phyloP scores from a whole-genome alignment of 1,139 yeast species.

The Debaryomycetaceae sp. region DNA sequence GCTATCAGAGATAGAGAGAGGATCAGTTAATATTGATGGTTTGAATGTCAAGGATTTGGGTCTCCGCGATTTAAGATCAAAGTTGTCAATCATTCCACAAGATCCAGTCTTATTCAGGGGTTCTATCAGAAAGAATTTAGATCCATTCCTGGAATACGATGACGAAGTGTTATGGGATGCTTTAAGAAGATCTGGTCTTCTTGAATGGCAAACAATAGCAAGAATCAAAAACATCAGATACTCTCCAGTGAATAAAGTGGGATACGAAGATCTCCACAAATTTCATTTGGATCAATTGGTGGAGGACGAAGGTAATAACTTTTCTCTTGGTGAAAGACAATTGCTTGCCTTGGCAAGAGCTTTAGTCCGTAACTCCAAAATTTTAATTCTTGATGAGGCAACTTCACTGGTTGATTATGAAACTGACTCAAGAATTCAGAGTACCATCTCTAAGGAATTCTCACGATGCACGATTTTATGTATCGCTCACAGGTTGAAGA shows the following conservation, averaged over 20 bases:
- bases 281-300: constrained; percentile 51
- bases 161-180: constrained; percentile 46
- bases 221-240: constrained; percentile 15
- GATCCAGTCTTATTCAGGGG: constrained; percentile 45
- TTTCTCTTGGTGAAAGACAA: constrained; percentile 55
- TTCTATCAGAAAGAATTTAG: constrained; percentile 37
- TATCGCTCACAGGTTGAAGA: constrained; percentile 54
- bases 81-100: constrained; percentile 43
- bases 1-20: constrained; percentile 82
- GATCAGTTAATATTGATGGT: constrained; percentile 77
- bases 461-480: constrained; percentile 47
- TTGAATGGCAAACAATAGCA: constrained; percentile 24
- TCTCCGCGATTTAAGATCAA: constrained; percentile 28
- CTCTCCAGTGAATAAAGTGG: constrained; percentile 11
- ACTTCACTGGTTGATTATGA: constrained; percentile 57
- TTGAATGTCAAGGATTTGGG: constrained; percentile 61
- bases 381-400: constrained; percentile 54
- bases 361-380: constrained; percentile 46
- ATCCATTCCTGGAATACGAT: constrained; percentile 33
- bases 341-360: constrained; percentile 53
- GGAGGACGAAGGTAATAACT: constrained; percentile 53
- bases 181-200: constrained; percentile 41
- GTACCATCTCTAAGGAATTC: constrained; percentile 45
- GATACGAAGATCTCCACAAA: constrained; percentile 31
- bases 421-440: constrained; percentile 50